phyloP scores from a whole-genome alignment of 164 flowering plant genomes.

The Annona squamosa region DNA sequence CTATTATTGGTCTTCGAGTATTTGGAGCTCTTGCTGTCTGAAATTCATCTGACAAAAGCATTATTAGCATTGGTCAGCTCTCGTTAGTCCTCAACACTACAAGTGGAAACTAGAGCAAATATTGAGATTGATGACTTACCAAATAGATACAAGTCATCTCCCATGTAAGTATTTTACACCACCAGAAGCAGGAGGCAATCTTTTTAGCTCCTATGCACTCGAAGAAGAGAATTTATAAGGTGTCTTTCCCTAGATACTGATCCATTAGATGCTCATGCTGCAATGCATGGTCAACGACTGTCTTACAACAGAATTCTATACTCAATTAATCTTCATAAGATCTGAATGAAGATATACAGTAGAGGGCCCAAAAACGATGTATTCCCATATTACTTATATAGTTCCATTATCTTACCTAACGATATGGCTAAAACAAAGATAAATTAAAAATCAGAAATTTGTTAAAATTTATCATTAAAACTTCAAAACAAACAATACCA shows the following conservation, averaged over 20 bases:
- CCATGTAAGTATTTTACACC: slow-evolving; percentile 91
- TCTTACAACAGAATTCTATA: no score
- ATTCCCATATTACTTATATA: no score
- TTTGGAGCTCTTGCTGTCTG: slow-evolving; percentile 73
- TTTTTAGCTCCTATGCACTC: slow-evolving; percentile 67
- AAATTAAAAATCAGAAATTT: no score
- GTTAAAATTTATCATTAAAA: no score
- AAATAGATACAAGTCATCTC: slow-evolving; percentile 80
- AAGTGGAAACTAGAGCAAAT: neutral
- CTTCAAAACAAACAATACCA: no score
- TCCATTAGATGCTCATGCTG: no score
- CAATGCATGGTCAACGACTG: no score
- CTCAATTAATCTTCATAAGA: no score
- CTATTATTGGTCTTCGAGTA: slow-evolving; percentile 84
- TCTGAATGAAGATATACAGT: no score
- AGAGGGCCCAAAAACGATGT: no score
- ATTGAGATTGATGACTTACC: slow-evolving; percentile 39
- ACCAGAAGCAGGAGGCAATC: slow-evolving; percentile 69
- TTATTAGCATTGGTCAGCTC: neutral
- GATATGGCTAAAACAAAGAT: no score
- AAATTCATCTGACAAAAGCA: slow-evolving; percentile 67
- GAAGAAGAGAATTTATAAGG: neutral
- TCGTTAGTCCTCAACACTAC: neutral
- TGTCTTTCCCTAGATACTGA: neutral
- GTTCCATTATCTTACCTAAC: no score